Conservation (phyloP, 352 stramenopile species). For the Thraustochytrium sp. region DNA sequence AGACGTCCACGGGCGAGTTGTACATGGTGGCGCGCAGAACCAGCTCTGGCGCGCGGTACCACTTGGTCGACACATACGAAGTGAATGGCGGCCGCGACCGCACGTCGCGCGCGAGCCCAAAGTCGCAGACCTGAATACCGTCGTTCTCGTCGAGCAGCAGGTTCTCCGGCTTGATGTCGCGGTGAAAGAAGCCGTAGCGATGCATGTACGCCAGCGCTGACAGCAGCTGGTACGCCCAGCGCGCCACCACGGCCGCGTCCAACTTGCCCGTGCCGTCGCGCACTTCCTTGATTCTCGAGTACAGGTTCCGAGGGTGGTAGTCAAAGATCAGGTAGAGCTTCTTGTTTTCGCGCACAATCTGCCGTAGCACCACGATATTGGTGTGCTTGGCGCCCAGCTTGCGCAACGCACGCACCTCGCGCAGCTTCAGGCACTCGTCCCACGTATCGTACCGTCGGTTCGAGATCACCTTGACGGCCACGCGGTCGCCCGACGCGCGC, state of each 20-base stretch:
- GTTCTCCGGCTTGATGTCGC: constrained; percentile 89
- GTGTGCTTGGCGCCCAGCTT: constrained; percentile 37
- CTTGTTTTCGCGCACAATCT: constrained; percentile 46
- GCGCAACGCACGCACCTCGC: constrained; percentile 19
- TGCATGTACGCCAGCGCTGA: constrained; percentile 89
- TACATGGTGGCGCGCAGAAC: constrained; percentile 74
- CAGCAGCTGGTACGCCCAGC: constrained; percentile 75
- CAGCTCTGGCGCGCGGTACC: constrained; percentile 76
- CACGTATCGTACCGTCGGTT: constrained; percentile 38
- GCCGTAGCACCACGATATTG: constrained; percentile 42
- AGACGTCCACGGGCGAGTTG: constrained; percentile 84
- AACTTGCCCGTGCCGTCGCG: background rate
- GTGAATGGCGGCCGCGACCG: constrained; percentile 60
- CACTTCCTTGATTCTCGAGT: background rate
- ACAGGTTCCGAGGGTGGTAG: constrained; percentile 17
- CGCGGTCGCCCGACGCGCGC: background rate
- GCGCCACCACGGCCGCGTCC: background rate
- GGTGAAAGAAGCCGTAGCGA: constrained; percentile 85
- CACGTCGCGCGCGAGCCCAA: constrained; percentile 27
- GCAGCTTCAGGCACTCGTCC: constrained; percentile 37
- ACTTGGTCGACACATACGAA: constrained; percentile 75
- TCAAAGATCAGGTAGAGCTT: constrained; percentile 46
- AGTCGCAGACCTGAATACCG: constrained; percentile 38
- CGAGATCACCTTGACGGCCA: constrained; percentile 45
- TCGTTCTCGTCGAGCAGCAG: constrained; percentile 59